phyloP scores from a whole-genome alignment of 805 yeast species.

The Pichia heedii region DNA sequence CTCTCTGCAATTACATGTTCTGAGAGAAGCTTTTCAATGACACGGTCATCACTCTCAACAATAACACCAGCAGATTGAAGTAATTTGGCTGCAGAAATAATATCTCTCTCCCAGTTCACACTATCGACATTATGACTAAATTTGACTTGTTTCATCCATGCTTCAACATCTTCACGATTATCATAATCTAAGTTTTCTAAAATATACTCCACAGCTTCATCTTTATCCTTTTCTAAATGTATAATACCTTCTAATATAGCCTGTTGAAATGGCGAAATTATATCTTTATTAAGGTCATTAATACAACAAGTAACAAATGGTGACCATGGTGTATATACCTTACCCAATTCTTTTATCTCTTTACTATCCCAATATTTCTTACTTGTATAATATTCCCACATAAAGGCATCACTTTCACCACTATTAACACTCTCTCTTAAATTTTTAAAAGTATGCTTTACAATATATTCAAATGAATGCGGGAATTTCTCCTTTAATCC shows the following conservation, averaged over 20 bases:
- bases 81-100: conserved; percentile 50
- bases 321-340: conserved; percentile 94
- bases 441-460: conserved; percentile 61
- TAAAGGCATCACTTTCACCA: conserved; percentile 64
- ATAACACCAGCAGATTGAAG: conserved; percentile 58
- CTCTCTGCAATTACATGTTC: neutral
- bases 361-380: conserved; percentile 72
- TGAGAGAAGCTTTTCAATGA: neutral
- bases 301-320: conserved; percentile 76
- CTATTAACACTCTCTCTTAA: conserved; percentile 73
- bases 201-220: conserved; percentile 61
- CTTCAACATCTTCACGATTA: conserved; percentile 56
- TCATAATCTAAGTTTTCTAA: conserved; percentile 64
- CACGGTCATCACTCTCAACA: conserved; percentile 11
- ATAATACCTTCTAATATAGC: conserved; percentile 60
- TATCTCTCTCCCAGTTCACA: conserved; percentile 38
- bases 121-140: conserved; percentile 43
- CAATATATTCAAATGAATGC: conserved; percentile 37
- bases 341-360: conserved; percentile 78
- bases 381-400: conserved; percentile 94
- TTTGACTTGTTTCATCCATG: conserved; percentile 73
- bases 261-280: conserved; percentile 33
- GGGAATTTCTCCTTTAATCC: conserved; percentile 52
- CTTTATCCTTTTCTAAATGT: conserved; percentile 50
- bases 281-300: conserved; percentile 27